Base-by-base conservation (phyloP, 2,329 filamentous ascomycete species). In the Diaporthe ampelina region DNA sequence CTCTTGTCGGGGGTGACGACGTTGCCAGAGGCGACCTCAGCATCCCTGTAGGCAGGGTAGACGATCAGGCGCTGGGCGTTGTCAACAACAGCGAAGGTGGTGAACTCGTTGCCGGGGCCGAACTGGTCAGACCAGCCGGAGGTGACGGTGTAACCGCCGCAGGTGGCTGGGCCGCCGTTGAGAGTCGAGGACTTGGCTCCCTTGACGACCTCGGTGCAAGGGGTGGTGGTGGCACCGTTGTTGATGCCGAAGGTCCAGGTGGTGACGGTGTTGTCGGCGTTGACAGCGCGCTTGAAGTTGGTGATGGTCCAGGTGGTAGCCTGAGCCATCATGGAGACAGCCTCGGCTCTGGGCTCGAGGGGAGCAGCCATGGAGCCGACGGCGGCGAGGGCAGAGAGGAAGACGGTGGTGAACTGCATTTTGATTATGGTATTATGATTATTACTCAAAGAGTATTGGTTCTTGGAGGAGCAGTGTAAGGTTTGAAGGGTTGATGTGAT, bases 101-200 rank as follows among this genome's bases (percentile, higher is more conserved):
- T 90, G 84, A 90, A 91, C 77, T 87, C 89, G 35, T 86, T 82
- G 76, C 80, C 85, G 17, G 81, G 73, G 67, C 88, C 89, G 76
- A 90, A 91, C 78, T 89, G 85, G 79, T 84, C 88, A 80, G 85
- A 88, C 88, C 88, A 91, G 82, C 87, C 86, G 2, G 86, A 86
- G 68, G 86, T 87, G 79, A 91, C 78, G 76, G 84, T 87, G 84
- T 84, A 91, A 74, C 78, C 79, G 52, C 88, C 88, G 82, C 87
- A 90, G 67, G 77, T 82, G 74, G 21, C 75, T 7, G 73, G 72
- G 43, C 79, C 76, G 58, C 85, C 83, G 24, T 83, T 84, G 63
- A 83, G 84, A 79, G 75, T 82, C 81, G 74, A 81, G 78, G 73
- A 83, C 82, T 76, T 82, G 81, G 73, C 79, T 77, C 73, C 78